phyloP scores from a whole-genome alignment of 345 rosid genomes.

The Eucalyptus cloeziana region DNA sequence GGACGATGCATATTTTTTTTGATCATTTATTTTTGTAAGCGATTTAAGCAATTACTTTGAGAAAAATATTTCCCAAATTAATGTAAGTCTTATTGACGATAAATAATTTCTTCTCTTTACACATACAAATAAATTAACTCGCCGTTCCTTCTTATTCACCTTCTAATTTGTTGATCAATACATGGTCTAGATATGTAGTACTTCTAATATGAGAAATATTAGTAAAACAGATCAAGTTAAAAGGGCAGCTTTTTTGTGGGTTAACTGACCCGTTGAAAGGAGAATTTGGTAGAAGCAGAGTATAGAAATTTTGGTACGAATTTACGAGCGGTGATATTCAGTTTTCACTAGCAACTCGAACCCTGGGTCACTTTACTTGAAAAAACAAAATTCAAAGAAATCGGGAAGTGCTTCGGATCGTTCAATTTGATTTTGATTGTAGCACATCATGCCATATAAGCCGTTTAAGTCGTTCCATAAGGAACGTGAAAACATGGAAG shows the following conservation, averaged over 20 bases:
- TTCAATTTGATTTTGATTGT: not conserved
- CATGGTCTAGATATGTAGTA: not conserved
- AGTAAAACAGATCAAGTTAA: too few relatives aligned
- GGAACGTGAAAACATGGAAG: not conserved
- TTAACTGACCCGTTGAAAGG: not conserved
- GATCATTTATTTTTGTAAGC: not conserved
- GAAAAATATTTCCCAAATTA: too few relatives aligned
- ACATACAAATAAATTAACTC: not conserved
- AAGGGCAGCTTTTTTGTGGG: not conserved
- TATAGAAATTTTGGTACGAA: not conserved
- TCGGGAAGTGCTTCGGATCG: not conserved
- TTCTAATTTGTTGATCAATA: not conserved
- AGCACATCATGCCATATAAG: not conserved
- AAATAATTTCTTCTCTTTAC: not conserved
- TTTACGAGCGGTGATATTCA: not conserved
- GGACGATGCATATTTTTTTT: not conserved
- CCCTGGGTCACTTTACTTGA: not conserved
- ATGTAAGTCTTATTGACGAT: not conserved
- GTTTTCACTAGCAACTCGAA: not conserved
- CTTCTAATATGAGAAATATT: not conserved
- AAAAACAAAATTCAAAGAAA: not conserved
- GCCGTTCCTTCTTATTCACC: not conserved
- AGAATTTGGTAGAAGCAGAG: not conserved
- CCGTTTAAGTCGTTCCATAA: not conserved
- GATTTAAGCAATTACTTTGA: too few relatives aligned